Percentiles rank a stretch among this genome's conserved stretches.
These are phyloP conservation scores for Neonectria punicea DNA, from an alignment of 2,329 filamentous ascomycete species.

Conservation along the genomic window DNA sequence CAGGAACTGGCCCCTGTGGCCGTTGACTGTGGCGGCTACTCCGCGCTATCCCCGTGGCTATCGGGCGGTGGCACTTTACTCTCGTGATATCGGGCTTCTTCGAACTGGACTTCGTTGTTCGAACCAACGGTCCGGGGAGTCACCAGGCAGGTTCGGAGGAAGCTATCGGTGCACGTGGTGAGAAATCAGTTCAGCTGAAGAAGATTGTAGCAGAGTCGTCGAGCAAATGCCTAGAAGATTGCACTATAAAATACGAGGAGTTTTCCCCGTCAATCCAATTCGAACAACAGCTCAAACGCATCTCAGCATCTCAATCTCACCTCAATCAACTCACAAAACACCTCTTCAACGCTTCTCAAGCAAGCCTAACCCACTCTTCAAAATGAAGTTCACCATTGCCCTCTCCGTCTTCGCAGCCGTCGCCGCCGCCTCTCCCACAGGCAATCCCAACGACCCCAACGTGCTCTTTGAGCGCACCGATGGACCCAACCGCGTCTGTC, in stretches of 20 bases:
- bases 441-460: neutral
- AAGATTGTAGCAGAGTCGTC: neutral
- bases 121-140: neutral
- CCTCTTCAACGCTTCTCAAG: neutral
- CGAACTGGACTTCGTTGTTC: neutral
- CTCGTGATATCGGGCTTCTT: neutral
- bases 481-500: neutral
- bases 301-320: neutral
- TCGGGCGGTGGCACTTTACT: neutral
- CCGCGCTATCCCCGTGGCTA: neutral
- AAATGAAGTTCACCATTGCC: constrained; percentile 6
- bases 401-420: neutral
- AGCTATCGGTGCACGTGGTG: neutral
- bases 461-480: neutral
- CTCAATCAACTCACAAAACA: neutral
- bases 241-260: neutral
- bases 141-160: neutral
- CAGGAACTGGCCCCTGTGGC: neutral
- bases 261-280: neutral
- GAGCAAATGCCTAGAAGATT: neutral
- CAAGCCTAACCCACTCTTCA: neutral
- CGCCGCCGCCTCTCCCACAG: neutral
- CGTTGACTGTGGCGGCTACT: neutral
- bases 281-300: neutral
- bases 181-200: neutral